Evolutionary conservation across 352 stramenopile species (phyloP), one percentile per base, ranked within the genome.

Genomic region (Lagenidium giganteum): DNA sequence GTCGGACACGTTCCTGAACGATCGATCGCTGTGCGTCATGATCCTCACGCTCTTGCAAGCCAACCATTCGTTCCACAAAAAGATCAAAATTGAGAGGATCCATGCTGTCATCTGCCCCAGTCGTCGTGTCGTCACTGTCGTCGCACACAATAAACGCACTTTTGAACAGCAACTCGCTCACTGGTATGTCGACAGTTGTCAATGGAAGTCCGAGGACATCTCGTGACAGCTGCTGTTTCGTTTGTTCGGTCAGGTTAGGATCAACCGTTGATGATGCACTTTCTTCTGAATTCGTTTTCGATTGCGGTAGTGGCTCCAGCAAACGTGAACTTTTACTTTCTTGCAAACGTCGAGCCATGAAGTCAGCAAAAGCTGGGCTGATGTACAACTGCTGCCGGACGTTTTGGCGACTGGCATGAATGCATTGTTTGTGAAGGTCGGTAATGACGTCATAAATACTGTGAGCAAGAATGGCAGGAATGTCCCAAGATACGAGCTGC

Each of bases 361-460:
- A 84, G 1, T 32, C 51, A 26, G 76, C 61, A 35, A 83, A 87
- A 6, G 39, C 33, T 14, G 51, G 44, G 32, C 64, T 79, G 6
- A 84, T 40, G 3, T 51, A 51, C 43, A 67, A 57, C 40, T 84
- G 55, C 4, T 55, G 58, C 17, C 65, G 49, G 24, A 84, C 64
- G 31, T 64, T 76, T 14, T 58, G 51, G 9, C 61, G 66, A 27
- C 70, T 65, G 12, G 69, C 34, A 23, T 70, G 54, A 12, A 60
- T 52, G 7, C 47, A 68, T 28, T 86, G 68, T 1, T 27, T 9
- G 12, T 80, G 67, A 5, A 85, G 55, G 7, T 67, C 51, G 38
- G 76, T 53, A 14, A 87, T 72, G 8, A 82, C 61, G 24, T 67
- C 60, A 45, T 76, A 87, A 18, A 87, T 68, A 0, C 35, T 61